These are phyloP conservation scores for Chalara sp. DNA, from an alignment of 2,329 filamentous ascomycete genomes.

Conservation along the genomic window DNA sequence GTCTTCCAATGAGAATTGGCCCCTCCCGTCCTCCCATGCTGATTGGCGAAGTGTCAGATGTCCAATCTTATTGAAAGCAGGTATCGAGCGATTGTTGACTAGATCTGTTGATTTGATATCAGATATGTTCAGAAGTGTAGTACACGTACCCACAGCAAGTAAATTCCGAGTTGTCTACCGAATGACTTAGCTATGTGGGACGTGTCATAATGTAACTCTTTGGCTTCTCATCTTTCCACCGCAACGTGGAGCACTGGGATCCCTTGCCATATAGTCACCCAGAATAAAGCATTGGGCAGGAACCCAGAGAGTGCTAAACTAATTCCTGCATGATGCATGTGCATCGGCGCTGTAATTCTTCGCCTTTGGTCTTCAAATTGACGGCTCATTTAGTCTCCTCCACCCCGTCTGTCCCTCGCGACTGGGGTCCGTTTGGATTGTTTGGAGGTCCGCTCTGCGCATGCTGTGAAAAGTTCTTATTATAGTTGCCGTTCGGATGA, in stretches of 20 bases:
- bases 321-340: too few relatives aligned
- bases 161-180: slow-evolving; percentile 16
- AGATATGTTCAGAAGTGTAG: slow-evolving; percentile 15
- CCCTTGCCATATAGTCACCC: too few relatives aligned
- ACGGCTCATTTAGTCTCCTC: slow-evolving; percentile 41
- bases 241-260: too few relatives aligned
- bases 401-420: slow-evolving; percentile 30
- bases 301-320: too few relatives aligned
- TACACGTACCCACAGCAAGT: slow-evolving; percentile 18
- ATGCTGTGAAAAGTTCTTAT: slow-evolving; percentile 41
- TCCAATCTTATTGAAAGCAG: slow-evolving; percentile 21
- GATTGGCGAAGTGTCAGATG: slow-evolving; percentile 19
- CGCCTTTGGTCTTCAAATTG: too few relatives aligned
- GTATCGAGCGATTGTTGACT: slow-evolving; percentile 17
- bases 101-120: slow-evolving; percentile 20
- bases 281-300: too few relatives aligned
- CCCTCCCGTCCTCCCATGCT: slow-evolving; percentile 26
- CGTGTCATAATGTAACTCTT: too few relatives aligned
- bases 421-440: slow-evolving; percentile 34
- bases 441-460: too few relatives aligned
- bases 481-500: slow-evolving; percentile 41
- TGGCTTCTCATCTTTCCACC: too few relatives aligned
- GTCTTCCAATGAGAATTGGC: slow-evolving; percentile 20
- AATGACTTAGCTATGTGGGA: too few relatives aligned
- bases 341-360: too few relatives aligned